These are phyloP conservation scores for Trebouxiophyceae sp. DNA, from an alignment of 163 green algal genomes.

Conservation along the genomic window DNA sequence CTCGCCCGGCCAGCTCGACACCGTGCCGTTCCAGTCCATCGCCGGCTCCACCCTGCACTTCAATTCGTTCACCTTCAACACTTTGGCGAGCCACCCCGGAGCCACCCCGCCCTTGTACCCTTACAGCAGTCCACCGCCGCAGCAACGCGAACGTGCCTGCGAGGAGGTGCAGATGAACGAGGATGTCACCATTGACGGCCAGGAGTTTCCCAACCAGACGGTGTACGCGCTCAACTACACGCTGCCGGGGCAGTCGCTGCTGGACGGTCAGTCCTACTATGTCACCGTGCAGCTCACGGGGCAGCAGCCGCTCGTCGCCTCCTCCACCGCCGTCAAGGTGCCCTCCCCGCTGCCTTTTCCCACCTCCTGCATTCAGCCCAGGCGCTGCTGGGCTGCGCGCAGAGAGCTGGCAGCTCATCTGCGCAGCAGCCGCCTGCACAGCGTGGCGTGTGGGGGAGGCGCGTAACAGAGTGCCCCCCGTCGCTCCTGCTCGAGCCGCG, in stretches of 20 bases:
- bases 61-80: neutral
- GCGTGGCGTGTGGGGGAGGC: no score
- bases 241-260: conserved; percentile 8
- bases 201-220: conserved; percentile 2
- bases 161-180: neutral
- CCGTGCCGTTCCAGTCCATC: conserved; percentile 12
- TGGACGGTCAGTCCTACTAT: conserved; percentile 29
- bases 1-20: conserved; percentile 6
- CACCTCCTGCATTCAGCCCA: neutral
- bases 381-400: no score
- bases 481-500: no score
- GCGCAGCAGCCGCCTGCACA: neutral
- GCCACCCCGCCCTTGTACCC: no score
- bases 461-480: neutral
- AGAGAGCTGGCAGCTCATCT: neutral
- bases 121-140: no score
- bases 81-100: no score
- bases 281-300: conserved; percentile 25
- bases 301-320: conserved; percentile 6
- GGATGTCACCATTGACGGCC: conserved; percentile 3
- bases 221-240: conserved; percentile 10
- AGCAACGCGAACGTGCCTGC: no score
- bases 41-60: neutral
- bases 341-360: neutral
- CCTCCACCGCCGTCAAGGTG: neutral